Percentiles rank a stretch among this genome's conserved stretches.
These are phyloP conservation scores for Diophrys appendiculata DNA, from an alignment of 73 alveolate genomes.

Conservation along the genomic window DNA sequence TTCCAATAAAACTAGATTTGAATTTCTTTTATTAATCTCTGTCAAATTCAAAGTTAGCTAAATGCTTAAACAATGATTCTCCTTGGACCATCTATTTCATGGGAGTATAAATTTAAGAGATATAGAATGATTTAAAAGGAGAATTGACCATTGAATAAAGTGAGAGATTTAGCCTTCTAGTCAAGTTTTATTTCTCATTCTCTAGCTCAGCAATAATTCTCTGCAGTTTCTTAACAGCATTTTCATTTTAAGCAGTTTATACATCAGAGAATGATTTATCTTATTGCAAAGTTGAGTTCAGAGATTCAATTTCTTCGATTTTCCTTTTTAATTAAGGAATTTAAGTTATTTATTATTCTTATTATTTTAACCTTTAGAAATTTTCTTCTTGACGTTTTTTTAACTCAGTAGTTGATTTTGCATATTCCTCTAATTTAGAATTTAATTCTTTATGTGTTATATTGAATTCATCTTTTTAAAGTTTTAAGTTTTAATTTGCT, in stretches of 20 bases:
- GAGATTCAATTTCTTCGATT: background rate
- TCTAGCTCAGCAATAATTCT: conserved; percentile 13
- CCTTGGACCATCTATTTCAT: background rate
- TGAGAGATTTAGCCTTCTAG: conserved; percentile 28
- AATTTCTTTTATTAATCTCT: background rate
- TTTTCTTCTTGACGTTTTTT: background rate
- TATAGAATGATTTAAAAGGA: background rate
- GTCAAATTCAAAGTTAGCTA: background rate
- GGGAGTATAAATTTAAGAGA: background rate
- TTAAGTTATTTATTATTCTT: background rate
- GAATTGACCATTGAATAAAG: conserved; percentile 3
- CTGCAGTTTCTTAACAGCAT: conserved; percentile 5
- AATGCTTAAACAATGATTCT: background rate
- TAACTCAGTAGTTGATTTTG: background rate
- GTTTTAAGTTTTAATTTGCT: background rate
- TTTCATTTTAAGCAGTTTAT: background rate
- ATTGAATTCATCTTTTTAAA: background rate
- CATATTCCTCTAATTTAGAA: background rate
- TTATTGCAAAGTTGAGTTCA: too few species aligned
- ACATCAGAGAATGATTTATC: background rate
- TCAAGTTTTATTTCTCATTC: conserved; percentile 28
- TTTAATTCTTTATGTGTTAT: background rate
- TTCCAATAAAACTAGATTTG: too few species aligned
- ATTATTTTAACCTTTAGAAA: background rate
- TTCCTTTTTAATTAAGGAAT: background rate